Evolutionary conservation across 208 protist species (phyloP).

Genomic region (Phytomonas serpens): DNA sequence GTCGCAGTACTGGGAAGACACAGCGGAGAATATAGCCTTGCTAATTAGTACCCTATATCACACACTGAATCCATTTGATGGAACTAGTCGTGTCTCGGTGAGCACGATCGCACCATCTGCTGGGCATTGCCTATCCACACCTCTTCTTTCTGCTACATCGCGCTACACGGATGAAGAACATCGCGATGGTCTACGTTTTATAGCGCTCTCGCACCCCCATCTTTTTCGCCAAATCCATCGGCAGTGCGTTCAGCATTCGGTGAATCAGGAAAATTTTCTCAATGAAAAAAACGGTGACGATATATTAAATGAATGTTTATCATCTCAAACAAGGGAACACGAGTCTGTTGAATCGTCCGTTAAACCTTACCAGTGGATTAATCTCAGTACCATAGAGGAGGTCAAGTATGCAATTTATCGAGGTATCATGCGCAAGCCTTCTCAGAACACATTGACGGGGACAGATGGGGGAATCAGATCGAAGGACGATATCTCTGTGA

Average conservation of each 20-base stretch:
- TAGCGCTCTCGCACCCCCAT: constrained; percentile 56
- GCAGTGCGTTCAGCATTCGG: background rate
- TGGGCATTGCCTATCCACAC: constrained; percentile 12
- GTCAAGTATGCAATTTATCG: constrained; percentile 1
- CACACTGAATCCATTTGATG: constrained; percentile 61
- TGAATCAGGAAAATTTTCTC: background rate
- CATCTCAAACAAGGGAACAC: background rate
- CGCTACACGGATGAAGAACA: constrained; percentile 64
- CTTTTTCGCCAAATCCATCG: constrained; percentile 34
- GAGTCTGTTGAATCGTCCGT: background rate
- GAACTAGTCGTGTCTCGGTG: constrained; percentile 41
- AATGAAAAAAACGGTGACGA: background rate
- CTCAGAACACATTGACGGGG: background rate
- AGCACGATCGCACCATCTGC: constrained; percentile 22
- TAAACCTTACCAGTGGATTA: background rate
- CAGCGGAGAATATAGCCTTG: constrained; percentile 31
- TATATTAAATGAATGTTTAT: background rate
- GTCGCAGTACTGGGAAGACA: constrained; percentile 64
- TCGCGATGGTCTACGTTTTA: constrained; percentile 48
- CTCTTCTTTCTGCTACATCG: background rate
- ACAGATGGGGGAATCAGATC: background rate
- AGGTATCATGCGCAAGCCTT: background rate
- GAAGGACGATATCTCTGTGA: background rate
- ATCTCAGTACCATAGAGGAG: background rate
- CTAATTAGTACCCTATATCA: constrained; percentile 53